Conservation (phyloP, 768 basidiomycete genomes). For the Tricholoma matsutake region DNA sequence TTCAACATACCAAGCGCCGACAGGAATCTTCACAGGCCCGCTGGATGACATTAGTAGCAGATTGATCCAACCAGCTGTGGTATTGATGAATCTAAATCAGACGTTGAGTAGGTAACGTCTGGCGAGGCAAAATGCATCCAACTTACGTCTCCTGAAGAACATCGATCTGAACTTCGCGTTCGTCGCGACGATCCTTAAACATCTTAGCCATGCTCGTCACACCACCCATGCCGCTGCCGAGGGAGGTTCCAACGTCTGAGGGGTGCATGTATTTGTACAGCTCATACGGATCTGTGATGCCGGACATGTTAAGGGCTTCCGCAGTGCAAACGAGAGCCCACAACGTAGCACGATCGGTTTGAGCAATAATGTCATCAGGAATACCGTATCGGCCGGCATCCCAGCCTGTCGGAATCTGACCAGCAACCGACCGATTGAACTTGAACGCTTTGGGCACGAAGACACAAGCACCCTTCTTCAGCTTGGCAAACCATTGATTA, state of each 20-base stretch:
- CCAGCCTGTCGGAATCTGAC: constrained; percentile 98
- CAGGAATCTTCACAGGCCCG: constrained; percentile 98
- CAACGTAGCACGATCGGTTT: constrained; percentile 87
- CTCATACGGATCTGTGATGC: constrained; percentile 97
- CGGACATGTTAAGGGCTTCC: constrained; percentile 94
- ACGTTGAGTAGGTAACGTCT: not conserved
- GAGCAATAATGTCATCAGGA: constrained; percentile 92
- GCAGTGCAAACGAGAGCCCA: constrained; percentile 95
- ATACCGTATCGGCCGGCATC: constrained; percentile 95
- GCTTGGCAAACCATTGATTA: constrained; percentile 97
- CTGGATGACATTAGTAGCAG: constrained; percentile 91
- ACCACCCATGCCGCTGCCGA: constrained; percentile 99
- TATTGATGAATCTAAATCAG: constrained; percentile 87
- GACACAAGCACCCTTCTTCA: constrained; percentile 96
- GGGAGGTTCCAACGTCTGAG: constrained; percentile 88
- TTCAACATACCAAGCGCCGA: constrained; percentile 85
- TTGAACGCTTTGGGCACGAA: constrained; percentile 92
- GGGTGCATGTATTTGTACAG: constrained; percentile 97
- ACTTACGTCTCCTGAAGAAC: constrained; percentile 96
- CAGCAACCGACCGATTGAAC: constrained; percentile 92
- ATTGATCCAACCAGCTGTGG: constrained; percentile 98
- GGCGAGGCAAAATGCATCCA: not conserved
- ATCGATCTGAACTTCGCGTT: constrained; percentile 97
- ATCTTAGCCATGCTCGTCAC: constrained; percentile 87
- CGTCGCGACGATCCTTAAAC: constrained; percentile 99